Base-by-base conservation (phyloP, 805 yeast species). In the Yamadazyma nakazawae region DNA sequence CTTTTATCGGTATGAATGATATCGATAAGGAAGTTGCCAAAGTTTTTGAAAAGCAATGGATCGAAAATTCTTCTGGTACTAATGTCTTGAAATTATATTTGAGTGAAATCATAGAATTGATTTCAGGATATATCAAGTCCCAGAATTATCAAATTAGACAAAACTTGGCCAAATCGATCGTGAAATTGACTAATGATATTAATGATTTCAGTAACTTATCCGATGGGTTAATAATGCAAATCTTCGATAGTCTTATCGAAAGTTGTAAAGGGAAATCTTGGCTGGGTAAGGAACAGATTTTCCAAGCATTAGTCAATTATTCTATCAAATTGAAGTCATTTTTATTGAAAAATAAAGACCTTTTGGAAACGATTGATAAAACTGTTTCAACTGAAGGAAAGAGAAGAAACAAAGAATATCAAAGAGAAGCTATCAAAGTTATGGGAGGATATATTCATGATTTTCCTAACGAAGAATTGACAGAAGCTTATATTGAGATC, bases 221-320 rank as follows among this genome's bases (percentile, higher is more conserved):
- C 1, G 59, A 59, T 2, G 47, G 45, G 1, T 24, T 54, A 8
- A 49, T 51, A 3, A 24, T 46, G 1, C 54, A 60, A 32, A 60
- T 88, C 14, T 78, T 86, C 48, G 64, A 68, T 0, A 67, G 81
- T 6, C 67, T 88, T 39, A 60, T 86, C 14, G 75, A 74, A 25
- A 80, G 95, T 0, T 73, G 82, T 46, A 71, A 75, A 46, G 97
- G 97, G 0, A 79, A 95, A 49, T 78, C 92, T 9, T 92, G 96
- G 94, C 74, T 75, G 13, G 98, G 97, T 5, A 92, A 92, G 57
- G 97, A 90, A 54, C 63, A 73, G 25, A 76, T 94, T 1, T 68
- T 89, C 16, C 81, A 80, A 32, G 87, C 96, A 0, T 66, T 91
- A 45, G 85, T 87, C 0, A 64, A 79, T 1, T 70, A 86, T 28